These are phyloP conservation scores for Pyrenophora seminiperda DNA, from an alignment of 2,329 filamentous ascomycete genomes.

Conservation along the genomic window DNA sequence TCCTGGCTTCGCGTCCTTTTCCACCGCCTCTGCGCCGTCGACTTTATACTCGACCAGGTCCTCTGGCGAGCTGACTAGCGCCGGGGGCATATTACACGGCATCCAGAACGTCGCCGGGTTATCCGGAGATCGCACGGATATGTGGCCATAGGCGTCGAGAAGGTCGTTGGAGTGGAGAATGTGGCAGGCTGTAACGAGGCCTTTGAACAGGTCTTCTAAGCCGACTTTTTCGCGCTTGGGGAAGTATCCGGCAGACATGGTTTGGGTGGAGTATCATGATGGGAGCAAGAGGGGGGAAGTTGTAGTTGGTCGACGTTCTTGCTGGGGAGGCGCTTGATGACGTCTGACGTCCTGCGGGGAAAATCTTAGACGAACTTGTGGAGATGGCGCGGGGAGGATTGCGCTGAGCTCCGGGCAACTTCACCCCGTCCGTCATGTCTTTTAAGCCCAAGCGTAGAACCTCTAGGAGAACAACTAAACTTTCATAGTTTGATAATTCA, in stretches of 20 bases:
- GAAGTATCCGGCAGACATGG: slow-evolving; percentile 46
- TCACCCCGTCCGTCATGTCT: too few species aligned
- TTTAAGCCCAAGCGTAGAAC: too few species aligned
- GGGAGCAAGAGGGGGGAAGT: neutral
- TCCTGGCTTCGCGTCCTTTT: slow-evolving; percentile 40
- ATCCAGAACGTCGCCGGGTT: slow-evolving; percentile 55
- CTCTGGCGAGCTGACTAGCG: slow-evolving; percentile 48
- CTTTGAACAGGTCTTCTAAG: slow-evolving; percentile 46
- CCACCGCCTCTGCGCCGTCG: slow-evolving; percentile 46
- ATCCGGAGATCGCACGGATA: slow-evolving; percentile 58
- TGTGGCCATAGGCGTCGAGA: slow-evolving; percentile 61
- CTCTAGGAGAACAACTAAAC: too few species aligned
- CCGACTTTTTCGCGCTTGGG: slow-evolving; percentile 47
- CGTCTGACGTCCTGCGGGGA: slow-evolving; percentile 17
- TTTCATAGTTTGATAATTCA: too few species aligned
- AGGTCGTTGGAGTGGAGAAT: slow-evolving; percentile 59
- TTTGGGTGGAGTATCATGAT: slow-evolving; percentile 9
- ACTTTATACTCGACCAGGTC: slow-evolving; percentile 55
- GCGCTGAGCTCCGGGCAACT: neutral
- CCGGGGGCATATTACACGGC: slow-evolving; percentile 51
- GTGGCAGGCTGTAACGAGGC: slow-evolving; percentile 55
- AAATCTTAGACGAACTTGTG: slow-evolving; percentile 9
- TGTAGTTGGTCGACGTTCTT: slow-evolving; percentile 9
- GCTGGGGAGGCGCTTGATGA: slow-evolving; percentile 25
- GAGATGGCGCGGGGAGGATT: slow-evolving; percentile 7